Conservation (phyloP, 345 rosid genomes). For the Mercurialis annua region DNA sequence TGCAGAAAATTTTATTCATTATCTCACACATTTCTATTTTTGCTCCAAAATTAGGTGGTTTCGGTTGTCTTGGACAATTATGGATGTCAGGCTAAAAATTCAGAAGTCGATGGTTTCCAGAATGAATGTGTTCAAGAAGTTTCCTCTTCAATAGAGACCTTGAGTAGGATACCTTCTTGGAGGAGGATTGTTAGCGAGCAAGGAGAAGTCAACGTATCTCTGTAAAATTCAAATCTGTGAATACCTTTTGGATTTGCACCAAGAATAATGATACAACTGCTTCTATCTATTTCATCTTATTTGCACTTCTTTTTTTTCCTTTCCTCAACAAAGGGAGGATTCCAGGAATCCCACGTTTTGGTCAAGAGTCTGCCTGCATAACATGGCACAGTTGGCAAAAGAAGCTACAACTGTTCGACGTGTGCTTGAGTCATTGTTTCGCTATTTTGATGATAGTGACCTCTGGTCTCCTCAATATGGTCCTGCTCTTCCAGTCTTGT, state of each 20-base stretch:
- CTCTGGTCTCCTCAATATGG: conserved; percentile 57
- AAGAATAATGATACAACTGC: conserved; percentile 1
- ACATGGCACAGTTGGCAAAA: conserved; percentile 63
- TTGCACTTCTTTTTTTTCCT: conserved; percentile 1
- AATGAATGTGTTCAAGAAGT: conserved; percentile 26
- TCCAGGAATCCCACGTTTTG: conserved; percentile 52
- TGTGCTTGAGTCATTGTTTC: conserved; percentile 65
- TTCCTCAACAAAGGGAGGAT: conserved; percentile 41
- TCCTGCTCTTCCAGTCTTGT: conserved; percentile 56
- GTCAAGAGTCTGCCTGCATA: conserved; percentile 64
- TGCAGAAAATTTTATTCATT: not conserved
- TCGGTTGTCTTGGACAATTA: conserved; percentile 68
- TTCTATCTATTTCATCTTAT: conserved; percentile 12
- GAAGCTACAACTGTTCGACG: conserved; percentile 67
- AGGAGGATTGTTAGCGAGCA: conserved; percentile 55
- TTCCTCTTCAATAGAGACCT: conserved; percentile 30
- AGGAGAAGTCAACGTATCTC: conserved; percentile 52
- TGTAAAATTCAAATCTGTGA: conserved; percentile 28
- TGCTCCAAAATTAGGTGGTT: conserved; percentile 45
- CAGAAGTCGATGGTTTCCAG: conserved; percentile 30
- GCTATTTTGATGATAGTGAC: conserved; percentile 57
- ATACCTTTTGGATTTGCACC: conserved; percentile 5
- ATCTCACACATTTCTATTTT: not conserved
- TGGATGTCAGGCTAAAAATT: conserved; percentile 27
- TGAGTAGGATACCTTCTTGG: conserved; percentile 53